Conservation (phyloP, 202 grass and related monocot species). For the Schoenoplectus triqueter region DNA sequence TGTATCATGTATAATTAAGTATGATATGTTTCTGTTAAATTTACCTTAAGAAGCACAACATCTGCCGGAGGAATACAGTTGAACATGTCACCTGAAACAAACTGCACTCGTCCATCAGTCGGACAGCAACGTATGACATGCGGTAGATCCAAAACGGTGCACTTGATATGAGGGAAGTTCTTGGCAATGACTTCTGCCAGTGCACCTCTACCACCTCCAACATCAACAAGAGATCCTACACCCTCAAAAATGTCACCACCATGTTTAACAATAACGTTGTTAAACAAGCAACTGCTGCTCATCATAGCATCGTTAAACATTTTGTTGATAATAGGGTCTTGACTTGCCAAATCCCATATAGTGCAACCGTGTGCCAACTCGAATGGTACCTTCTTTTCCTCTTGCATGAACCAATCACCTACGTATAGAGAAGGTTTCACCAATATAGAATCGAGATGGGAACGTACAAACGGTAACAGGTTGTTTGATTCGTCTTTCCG, state of each 20-base stretch:
- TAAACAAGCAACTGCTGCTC: conserved; percentile 40
- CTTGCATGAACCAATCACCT: conserved; percentile 39
- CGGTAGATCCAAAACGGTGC: conserved; percentile 48
- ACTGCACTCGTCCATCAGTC: conserved; percentile 8
- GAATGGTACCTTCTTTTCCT: conserved; percentile 4
- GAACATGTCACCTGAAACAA: conserved; percentile 47
- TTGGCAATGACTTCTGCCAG: conserved; percentile 28
- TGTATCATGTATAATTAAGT: not conserved
- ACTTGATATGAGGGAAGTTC: conserved; percentile 44
- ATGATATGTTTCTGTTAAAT: not conserved
- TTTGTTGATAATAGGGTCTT: not conserved
- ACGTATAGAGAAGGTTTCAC: not conserved
- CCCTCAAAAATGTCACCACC: conserved; percentile 40
- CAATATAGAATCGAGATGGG: not conserved
- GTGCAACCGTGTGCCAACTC: conserved; percentile 10
- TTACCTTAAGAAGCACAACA: conserved; percentile 52
- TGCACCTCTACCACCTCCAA: conserved; percentile 47
- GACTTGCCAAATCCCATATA: not conserved
- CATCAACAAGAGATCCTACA: conserved; percentile 47
- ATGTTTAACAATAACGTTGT: conserved; percentile 38
- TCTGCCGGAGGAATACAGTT: conserved; percentile 46
- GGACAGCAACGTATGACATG: conserved; percentile 38
- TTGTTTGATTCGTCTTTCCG: not conserved
- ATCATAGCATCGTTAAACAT: conserved; percentile 36
- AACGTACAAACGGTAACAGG: not conserved